Evolutionary conservation across 805 yeast genomes (phyloP).

Genomic region (Wickerhamiella nectarea): DNA sequence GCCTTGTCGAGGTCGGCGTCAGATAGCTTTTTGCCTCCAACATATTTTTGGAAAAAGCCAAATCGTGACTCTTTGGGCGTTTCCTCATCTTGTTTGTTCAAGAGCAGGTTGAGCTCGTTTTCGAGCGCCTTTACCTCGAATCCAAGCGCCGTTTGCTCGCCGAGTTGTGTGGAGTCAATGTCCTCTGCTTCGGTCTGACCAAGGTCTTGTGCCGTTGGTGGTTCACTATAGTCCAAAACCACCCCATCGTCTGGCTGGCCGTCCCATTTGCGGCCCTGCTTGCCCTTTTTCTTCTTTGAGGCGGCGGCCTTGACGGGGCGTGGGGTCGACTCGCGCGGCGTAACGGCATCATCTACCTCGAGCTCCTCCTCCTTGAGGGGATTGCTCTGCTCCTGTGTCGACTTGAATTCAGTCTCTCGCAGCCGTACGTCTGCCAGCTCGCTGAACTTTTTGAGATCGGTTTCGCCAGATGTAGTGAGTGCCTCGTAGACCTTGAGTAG

Average conservation of each 20-base stretch:
- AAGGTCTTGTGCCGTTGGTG: conserved; percentile 16
- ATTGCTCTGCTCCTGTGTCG: not conserved
- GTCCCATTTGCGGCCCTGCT: conserved; percentile 40
- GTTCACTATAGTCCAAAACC: conserved; percentile 43
- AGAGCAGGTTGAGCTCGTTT: conserved; percentile 34
- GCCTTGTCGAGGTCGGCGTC: conserved; percentile 53
- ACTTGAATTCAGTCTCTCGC: conserved; percentile 8
- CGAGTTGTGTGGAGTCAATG: conserved; percentile 5
- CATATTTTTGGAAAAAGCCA: conserved; percentile 43
- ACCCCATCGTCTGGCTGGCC: conserved; percentile 38
- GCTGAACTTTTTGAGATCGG: conserved; percentile 19
- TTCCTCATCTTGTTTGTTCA: conserved; percentile 20
- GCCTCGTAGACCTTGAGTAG: conserved; percentile 24
- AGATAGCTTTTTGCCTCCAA: conserved; percentile 58
- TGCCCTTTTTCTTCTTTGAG: conserved; percentile 25
- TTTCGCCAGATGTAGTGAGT: conserved; percentile 17
- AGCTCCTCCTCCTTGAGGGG: not conserved
- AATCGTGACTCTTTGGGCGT: conserved; percentile 28
- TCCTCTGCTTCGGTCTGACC: conserved; percentile 10
- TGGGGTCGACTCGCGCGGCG: conserved; percentile 9
- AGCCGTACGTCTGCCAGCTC: conserved; percentile 25
- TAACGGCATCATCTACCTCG: not conserved
- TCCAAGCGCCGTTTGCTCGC: conserved; percentile 35
- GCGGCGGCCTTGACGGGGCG: conserved; percentile 15
- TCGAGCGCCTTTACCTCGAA: conserved; percentile 53